Base-by-base conservation (phyloP, 1,139 yeast genomes). In the Trichomonascaceae sp. region DNA sequence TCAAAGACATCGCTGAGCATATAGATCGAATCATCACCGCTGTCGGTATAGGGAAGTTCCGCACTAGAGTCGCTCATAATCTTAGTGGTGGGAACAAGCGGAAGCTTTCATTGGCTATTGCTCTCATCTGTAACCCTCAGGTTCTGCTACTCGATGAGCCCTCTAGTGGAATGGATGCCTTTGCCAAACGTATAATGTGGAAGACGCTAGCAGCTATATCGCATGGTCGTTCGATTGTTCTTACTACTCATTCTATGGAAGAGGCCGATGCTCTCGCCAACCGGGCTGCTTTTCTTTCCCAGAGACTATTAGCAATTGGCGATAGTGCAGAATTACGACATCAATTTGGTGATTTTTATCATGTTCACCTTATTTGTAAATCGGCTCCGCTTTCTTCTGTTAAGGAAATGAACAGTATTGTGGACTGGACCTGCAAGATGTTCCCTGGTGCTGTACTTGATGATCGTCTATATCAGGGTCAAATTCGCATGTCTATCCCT, bases 31-130 rank as follows among this genome's bases (percentile, higher is more conserved):
- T 72, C 39, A 66, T 72, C 43, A 63, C 63, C n/a, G 73, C 72
- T 6, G 73, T 70, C 6, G 73, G 73, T 5, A 54, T 70, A 13
- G 63, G 59, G 7, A 56, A 69, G 36, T 70, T 71, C 61, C 52
- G 65, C 13, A 56, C 57, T 6, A 63, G 72, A 18, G 63, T 67
- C 60, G 72, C 72, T 2, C 60, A 62, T 51, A 66, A 69, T 64
- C 81, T 90, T 66, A 89, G 96, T 69, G 97, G 97, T 79, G 97
- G 97, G 80, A 90, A 96, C 91, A 88, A 89, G 81, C 87, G 93
- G 89, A 90, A 90, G 78, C 81, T 90, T 76, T 96, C 96, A 70
- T 81, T 90, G 70, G 97, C 96, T 62, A 86, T 96, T 79, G 96
- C 97, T 67, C 93, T 90, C 70, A 86, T 89, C 79, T 89, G 87